These are phyloP conservation scores for Alternaria longipes DNA, from an alignment of 2,329 filamentous ascomycete species.

Conservation along the genomic window DNA sequence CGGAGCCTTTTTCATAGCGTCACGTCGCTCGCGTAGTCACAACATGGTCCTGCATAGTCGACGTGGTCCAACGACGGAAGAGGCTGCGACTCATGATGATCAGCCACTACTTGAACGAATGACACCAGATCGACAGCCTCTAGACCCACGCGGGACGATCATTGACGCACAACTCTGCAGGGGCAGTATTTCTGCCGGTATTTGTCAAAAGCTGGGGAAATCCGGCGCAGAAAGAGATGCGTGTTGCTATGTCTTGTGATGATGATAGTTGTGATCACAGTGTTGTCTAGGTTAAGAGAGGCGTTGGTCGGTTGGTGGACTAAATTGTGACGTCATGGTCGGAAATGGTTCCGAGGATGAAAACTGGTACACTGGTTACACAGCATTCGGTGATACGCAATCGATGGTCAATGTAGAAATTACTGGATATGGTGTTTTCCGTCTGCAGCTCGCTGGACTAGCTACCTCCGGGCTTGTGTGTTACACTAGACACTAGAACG, in stretches of 20 bases:
- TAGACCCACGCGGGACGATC: neutral
- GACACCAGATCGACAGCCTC: conserved; percentile 1
- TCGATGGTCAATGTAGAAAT: no score
- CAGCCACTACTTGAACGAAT: neutral
- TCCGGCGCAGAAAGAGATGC: neutral
- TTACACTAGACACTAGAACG: no score
- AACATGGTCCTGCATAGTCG: neutral
- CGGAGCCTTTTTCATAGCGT: neutral
- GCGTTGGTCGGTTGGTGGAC: accelerated
- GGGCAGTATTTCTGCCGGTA: neutral
- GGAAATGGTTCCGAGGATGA: no score
- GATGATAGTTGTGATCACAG: no score
- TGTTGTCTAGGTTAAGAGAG: no score
- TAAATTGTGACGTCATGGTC: no score
- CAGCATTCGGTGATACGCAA: no score
- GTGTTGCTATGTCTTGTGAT: no score
- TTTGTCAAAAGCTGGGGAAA: neutral
- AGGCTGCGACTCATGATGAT: neutral
- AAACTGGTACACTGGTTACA: no score
- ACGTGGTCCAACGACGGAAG: neutral
- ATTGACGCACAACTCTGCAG: neutral
- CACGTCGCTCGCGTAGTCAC: neutral
- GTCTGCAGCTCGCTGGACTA: no score
- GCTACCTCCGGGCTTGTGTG: no score
- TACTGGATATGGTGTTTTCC: no score